phyloP scores from a whole-genome alignment of 169 alveolate species.

The Neospora caninum region DNA sequence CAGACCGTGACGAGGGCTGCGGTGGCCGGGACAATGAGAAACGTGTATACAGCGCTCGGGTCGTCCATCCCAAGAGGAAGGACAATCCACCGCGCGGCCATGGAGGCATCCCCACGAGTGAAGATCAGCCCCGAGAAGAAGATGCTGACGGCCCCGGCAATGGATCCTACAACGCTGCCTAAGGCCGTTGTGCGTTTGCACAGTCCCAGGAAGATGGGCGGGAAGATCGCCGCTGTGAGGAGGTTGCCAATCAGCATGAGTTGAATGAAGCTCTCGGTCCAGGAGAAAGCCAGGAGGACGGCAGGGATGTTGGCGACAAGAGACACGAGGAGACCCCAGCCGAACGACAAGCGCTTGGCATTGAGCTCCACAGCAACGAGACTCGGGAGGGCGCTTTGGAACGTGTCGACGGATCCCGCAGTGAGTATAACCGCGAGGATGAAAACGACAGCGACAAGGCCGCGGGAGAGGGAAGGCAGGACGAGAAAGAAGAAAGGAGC shows the following conservation, averaged over 20 bases:
- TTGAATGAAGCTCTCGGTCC: neutral
- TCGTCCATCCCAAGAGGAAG: conserved; percentile 20
- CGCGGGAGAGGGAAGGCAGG: neutral
- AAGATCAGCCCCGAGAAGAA: conserved; percentile 1
- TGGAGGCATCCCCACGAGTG: neutral
- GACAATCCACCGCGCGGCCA: neutral
- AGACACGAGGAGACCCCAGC: neutral
- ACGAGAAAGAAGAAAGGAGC: conserved; percentile 24
- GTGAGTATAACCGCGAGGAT: neutral
- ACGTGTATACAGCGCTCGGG: conserved; percentile 25
- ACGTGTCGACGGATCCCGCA: neutral
- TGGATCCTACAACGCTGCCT: neutral
- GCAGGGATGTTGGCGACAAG: conserved; percentile 21
- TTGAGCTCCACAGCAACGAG: conserved; percentile 21
- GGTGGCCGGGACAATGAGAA: neutral
- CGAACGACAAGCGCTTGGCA: neutral
- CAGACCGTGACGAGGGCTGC: neutral
- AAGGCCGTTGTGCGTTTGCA: neutral
- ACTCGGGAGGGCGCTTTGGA: neutral
- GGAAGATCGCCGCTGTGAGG: neutral
- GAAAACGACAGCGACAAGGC: neutral
- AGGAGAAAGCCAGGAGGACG: conserved; percentile 1
- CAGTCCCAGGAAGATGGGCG: conserved; percentile 19
- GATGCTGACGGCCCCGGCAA: neutral
- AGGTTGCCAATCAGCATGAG: conserved; percentile 31